Base-by-base conservation (phyloP, 805 yeast species). In the Starmerella roubikii region DNA sequence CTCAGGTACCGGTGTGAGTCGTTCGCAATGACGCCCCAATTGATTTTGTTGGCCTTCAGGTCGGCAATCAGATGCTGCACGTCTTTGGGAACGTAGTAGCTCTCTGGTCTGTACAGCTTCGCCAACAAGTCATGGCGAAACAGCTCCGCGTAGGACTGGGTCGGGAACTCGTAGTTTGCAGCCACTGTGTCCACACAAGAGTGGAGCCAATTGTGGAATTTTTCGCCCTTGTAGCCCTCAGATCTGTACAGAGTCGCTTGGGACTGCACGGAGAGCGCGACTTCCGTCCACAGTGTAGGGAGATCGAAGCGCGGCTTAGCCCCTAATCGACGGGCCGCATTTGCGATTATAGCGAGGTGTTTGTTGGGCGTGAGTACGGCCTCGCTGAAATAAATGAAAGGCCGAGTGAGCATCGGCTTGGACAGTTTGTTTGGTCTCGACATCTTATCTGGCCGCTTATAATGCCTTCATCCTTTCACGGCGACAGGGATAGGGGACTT, bases 21-120 rank as follows among this genome's bases (percentile, higher is more conserved):
- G 42, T 55, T 55, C 12, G 58, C 52, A 11, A 55, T 38, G 13
- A 55, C 38, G 1, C 59, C 59, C 57, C 57, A 55, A 8, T 30
- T 42, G 15, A 54, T 45, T 0, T 33, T 42, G 13, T 35, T 32
- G 1, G 36, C 31, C 2, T 44, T 34, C 13, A 51, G 38, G 8
- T 20, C 29, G 8, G 22, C 32, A 2, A 53, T 26, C 17, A 52
- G 41, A 7, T 33, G 37, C 3, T 36, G 37, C 4, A 40, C 39
- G 4, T 38, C 44, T 3, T 27, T 34, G 2, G 52, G 47, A 1
- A 51, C 47, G 13, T n/a, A 28, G 35, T 47, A 54, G 17, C 35
- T 33, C 2, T 31, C 31, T 0, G 51, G 51, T 25, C 39, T 40
- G 18, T 34, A 38, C 21, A 52, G 34, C 15, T 35, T 24, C 12